Evolutionary conservation across 163 green algal genomes (phyloP).

Genomic region (Coccomyxa subellipsoidea): DNA sequence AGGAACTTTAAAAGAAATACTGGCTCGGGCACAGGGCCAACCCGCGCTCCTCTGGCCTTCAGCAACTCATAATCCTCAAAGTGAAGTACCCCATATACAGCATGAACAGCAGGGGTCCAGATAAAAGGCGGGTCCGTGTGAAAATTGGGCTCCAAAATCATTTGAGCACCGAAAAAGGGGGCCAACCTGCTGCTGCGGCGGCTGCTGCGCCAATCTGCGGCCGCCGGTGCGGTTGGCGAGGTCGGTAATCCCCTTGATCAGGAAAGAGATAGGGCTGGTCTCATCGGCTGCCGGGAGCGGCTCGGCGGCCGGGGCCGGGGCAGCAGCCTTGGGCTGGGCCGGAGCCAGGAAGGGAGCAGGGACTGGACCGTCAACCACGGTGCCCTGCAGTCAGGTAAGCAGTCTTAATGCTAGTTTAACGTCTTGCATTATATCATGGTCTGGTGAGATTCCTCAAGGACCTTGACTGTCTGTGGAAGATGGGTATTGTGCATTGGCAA

Average conservation of each 20-base stretch:
- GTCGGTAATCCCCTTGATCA: background rate
- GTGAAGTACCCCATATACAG: too few relatives aligned
- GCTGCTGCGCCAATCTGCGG: background rate
- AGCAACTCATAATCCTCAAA: too few relatives aligned
- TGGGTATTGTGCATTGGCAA: background rate
- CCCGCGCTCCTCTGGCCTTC: too few relatives aligned
- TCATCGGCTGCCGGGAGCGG: background rate
- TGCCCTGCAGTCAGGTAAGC: background rate
- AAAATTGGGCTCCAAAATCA: too few relatives aligned
- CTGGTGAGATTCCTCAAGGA: too few relatives aligned
- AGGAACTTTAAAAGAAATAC: too few relatives aligned
- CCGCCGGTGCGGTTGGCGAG: background rate
- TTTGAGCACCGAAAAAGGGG: background rate
- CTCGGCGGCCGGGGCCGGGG: background rate
- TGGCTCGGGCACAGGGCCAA: too few relatives aligned
- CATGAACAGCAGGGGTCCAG: too few relatives aligned
- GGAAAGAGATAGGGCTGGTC: background rate
- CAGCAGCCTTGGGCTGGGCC: background rate
- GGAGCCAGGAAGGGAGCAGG: background rate
- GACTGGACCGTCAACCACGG: background rate
- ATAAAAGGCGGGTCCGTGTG: too few relatives aligned
- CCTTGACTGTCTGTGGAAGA: too few relatives aligned
- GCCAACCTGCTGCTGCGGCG: background rate
- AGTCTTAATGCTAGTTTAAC: too few relatives aligned
- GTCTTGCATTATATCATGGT: too few relatives aligned